Evolutionary conservation across 1,139 yeast species (phyloP).

Genomic region (Magnusiomyces suaveolens): DNA sequence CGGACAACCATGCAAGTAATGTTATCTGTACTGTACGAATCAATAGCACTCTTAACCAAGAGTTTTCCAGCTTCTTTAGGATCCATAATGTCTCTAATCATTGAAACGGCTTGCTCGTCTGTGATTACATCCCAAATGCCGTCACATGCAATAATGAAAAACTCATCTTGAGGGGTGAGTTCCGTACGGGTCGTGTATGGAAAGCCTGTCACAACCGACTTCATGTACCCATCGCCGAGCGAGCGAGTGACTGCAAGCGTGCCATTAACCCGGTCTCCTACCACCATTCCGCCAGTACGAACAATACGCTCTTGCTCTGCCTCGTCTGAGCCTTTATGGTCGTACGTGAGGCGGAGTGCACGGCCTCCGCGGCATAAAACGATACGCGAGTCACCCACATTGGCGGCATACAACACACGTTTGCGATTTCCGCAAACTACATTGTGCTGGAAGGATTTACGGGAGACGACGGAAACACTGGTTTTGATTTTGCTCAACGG

Average conservation of each 20-base stretch:
- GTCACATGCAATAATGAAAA: conserved; percentile 83
- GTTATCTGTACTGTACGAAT: conserved; percentile 78
- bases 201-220: conserved; percentile 75
- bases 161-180: conserved; percentile 53
- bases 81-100: conserved; percentile 46
- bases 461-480: background rate
- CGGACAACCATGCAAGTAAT: conserved; percentile 84
- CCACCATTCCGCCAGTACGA: conserved; percentile 72
- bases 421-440: conserved; percentile 12
- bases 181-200: conserved; percentile 91
- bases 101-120: conserved; percentile 71
- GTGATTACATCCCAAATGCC: conserved; percentile 91
- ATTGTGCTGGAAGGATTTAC: conserved; percentile 9
- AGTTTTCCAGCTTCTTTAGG: conserved; percentile 61
- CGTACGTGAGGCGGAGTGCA: conserved; percentile 77
- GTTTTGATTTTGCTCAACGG: background rate
- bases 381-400: conserved; percentile 89
- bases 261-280: conserved; percentile 91
- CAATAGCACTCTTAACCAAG: conserved; percentile 68
- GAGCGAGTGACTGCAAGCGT: conserved; percentile 92
- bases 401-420: conserved; percentile 81
- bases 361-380: conserved; percentile 64
- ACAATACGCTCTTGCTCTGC: conserved; percentile 68
- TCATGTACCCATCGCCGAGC: conserved; percentile 89
- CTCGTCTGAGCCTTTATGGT: conserved; percentile 84